Evolutionary conservation across 1,284 basidiomycete genomes (phyloP).

Genomic region (Coniophora puteana): DNA sequence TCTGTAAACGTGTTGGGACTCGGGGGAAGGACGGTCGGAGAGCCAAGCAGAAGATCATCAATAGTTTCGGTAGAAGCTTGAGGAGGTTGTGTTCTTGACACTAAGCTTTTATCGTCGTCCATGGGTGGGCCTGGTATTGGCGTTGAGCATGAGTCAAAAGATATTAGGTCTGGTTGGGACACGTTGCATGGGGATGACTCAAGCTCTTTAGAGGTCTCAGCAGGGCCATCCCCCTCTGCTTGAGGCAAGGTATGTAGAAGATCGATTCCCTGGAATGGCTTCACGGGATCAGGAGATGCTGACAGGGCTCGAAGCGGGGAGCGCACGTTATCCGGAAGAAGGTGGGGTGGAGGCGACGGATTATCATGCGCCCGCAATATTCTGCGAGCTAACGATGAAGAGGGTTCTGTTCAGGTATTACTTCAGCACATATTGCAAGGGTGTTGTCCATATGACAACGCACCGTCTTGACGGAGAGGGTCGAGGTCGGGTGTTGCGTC

Average conservation of each 20-base stretch:
- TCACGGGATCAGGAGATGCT: constrained; percentile 22
- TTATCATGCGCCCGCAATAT: constrained; percentile 68
- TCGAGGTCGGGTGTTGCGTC: constrained; percentile 45
- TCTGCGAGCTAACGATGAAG: constrained; percentile 57
- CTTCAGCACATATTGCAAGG: constrained; percentile 8
- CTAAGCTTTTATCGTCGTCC: too few relatives aligned
- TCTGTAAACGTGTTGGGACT: too few relatives aligned
- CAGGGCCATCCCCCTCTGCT: constrained; percentile 6
- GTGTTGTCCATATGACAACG: constrained; percentile 16
- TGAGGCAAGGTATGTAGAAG: constrained; percentile 25
- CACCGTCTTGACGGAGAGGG: constrained; percentile 40
- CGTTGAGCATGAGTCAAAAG: constrained; percentile 36
- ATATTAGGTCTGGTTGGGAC: constrained; percentile 33
- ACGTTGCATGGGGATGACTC: constrained; percentile 2
- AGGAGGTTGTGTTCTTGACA: too few relatives aligned
- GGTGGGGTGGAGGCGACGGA: constrained; percentile 67
- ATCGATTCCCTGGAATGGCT: constrained; percentile 30
- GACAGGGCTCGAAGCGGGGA: constrained; percentile 14
- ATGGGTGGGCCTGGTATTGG: constrained; percentile 9
- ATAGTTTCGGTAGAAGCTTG: constrained; percentile 24
- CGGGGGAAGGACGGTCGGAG: too few relatives aligned
- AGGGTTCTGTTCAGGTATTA: constrained; percentile 45
- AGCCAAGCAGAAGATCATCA: constrained; percentile 41
- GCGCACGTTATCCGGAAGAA: constrained; percentile 14
- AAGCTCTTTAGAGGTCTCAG: constrained; percentile 5